Evolutionary conservation across 2,329 filamentous ascomycete species (phyloP), one percentile per base, ranked within the genome.

Genomic region (Myotisia sp.): DNA sequence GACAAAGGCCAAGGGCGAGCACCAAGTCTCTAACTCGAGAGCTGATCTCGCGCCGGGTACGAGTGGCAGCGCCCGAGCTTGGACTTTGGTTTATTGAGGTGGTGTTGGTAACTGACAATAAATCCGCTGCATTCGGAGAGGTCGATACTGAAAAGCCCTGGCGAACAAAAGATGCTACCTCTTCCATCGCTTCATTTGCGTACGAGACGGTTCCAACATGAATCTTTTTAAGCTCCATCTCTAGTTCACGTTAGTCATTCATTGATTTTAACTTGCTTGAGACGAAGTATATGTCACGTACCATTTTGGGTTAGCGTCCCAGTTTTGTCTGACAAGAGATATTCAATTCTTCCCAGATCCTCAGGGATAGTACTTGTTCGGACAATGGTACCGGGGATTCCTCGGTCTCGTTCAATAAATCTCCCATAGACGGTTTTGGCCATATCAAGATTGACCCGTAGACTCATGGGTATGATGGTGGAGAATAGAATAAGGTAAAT

Each of bases 211-310:
- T 98, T 6, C 92, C 90, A 34, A 98, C 83, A 50, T 98, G 92
- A 4, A 98, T 87, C 59, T 98, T 98, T 54, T 92, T 93, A 70
- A 98, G 79, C 51, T 94, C 87, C 86, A 94, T 94, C 50, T 93
- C 84, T 69, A 27, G 10, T 30, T 19, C 3, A 10, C 14, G n/a
- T n/a, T n/a, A n/a, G 13, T 32, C 17, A 32, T 13, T 24, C 17
- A 32, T 13, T 4, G 9, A 32, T 12, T 12, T 23, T 13, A 8
- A 26, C 4, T 10, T 9, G 5, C 9, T 4, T 8, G 14, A 37
- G 49, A 46, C 34, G 44, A 7, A 21, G 6, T 9, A 16, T n/a
- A n/a, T n/a, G n/a, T n/a, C n/a, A 48, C 59, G 45, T 54, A 67
- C 65, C 73, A 50, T 98, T 98, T 47, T 95, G 85, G 0, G 90